A percentile compares a stretch with the other conserved stretches of the same genome.
phyloP scores from a whole-genome alignment of 345 rosid genomes.

The Eucalyptus pauciflora region DNA sequence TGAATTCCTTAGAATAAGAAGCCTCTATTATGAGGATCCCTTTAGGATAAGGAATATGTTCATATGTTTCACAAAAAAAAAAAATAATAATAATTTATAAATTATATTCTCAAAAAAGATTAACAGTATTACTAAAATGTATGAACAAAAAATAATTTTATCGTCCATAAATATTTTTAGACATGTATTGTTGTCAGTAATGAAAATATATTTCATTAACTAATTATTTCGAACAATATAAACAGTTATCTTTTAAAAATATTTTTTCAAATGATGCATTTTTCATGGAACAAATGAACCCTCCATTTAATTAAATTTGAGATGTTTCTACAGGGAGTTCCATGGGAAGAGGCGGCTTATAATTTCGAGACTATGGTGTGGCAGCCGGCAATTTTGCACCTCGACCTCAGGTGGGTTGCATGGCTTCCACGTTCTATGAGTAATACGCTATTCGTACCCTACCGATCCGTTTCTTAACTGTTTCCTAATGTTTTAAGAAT shows the following conservation, averaged over 20 bases:
- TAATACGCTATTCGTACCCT: neutral
- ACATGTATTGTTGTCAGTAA: accelerated
- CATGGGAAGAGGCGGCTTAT: neutral
- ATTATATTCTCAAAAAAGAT: neutral
- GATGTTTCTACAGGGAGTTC: neutral
- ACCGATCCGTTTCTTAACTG: neutral
- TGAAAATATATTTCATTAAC: neutral
- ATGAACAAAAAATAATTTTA: neutral
- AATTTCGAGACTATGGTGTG: neutral
- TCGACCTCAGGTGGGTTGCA: neutral
- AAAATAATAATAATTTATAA: neutral
- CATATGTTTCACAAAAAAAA: neutral
- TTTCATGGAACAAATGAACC: neutral
- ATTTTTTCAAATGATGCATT: accelerated
- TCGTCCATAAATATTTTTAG: neutral
- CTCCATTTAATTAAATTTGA: no score
- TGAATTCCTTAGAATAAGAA: neutral
- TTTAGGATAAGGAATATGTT: neutral
- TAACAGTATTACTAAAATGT: accelerated
- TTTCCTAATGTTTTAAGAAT: neutral
- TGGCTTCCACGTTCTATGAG: neutral
- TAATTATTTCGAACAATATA: neutral
- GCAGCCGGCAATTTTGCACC: neutral
- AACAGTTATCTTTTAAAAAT: neutral
- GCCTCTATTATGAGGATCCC: neutral